Conservation (phyloP, 169 alveolate species). For the Plasmodium inui region DNA sequence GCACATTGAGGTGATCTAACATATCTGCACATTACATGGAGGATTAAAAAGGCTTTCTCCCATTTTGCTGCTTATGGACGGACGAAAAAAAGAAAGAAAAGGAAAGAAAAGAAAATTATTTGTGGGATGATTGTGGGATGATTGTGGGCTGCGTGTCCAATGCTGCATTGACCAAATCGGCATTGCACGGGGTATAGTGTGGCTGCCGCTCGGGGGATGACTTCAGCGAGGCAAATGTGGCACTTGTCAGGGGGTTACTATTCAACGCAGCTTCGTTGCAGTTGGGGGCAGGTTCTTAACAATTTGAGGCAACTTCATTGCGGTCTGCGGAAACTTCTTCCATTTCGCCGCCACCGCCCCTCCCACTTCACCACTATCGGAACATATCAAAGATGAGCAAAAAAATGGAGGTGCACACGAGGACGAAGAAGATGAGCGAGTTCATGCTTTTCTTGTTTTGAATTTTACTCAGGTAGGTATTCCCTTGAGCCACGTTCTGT, state of each 20-base stretch:
- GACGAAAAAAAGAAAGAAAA: not conserved
- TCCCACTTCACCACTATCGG: not conserved
- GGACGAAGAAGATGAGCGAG: slow-evolving; percentile 55
- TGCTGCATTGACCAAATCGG: not conserved
- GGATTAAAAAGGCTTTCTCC: not conserved
- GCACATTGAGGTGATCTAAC: not conserved
- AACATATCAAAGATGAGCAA: slow-evolving; percentile 53
- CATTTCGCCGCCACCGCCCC: not conserved
- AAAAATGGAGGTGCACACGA: slow-evolving; percentile 44
- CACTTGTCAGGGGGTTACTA: not conserved
- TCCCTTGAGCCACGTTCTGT: slow-evolving; percentile 67
- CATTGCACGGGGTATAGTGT: not conserved
- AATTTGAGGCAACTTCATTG: not conserved
- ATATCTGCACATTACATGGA: not conserved
- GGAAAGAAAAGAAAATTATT: no score
- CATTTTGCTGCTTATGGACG: not conserved
- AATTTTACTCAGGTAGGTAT: slow-evolving; percentile 44
- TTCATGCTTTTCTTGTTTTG: slow-evolving; percentile 57
- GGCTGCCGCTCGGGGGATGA: not conserved
- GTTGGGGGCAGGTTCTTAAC: not conserved
- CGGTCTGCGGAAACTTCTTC: no score
- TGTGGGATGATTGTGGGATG: no score
- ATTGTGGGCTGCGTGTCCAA: not conserved
- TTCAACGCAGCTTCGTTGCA: not conserved
- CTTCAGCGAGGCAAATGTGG: no score